phyloP scores from a whole-genome alignment of 116 monocot genomes.

The Papilionanthe hybrid region DNA sequence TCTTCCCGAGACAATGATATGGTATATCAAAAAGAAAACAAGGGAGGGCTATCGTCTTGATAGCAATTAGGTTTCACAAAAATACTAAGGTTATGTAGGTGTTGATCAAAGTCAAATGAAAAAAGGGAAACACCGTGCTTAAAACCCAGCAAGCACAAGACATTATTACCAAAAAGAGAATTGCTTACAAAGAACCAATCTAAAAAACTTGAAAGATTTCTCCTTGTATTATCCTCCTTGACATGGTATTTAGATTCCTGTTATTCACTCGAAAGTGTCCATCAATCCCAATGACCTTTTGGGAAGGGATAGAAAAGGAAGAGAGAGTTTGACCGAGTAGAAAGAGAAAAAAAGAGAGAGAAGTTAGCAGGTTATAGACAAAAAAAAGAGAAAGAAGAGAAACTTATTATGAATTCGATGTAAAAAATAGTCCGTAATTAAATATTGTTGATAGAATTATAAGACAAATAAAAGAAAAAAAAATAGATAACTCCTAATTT shows the following conservation, averaged over 20 bases:
- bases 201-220: neutral
- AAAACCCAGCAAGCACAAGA: too few species aligned
- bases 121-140: neutral
- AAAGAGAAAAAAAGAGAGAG: neutral
- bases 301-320: neutral
- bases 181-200: too few species aligned
- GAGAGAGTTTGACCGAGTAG: neutral
- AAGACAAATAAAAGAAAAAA: neutral
- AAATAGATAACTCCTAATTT: neutral
- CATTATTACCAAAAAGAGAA: too few species aligned
- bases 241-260: neutral
- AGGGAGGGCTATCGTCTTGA: neutral
- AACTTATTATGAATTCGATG: neutral
- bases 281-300: neutral
- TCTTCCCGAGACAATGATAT: neutral
- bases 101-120: neutral
- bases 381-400: neutral
- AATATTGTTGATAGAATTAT: neutral
- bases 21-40: neutral
- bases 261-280: neutral
- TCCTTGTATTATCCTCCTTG: neutral
- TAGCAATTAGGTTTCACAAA: neutral
- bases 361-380: neutral
- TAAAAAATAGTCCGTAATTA: neutral
- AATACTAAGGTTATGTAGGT: neutral